These are phyloP conservation scores for Eucalyptus polyanthemos DNA, from an alignment of 345 rosid species.

Conservation along the genomic window DNA sequence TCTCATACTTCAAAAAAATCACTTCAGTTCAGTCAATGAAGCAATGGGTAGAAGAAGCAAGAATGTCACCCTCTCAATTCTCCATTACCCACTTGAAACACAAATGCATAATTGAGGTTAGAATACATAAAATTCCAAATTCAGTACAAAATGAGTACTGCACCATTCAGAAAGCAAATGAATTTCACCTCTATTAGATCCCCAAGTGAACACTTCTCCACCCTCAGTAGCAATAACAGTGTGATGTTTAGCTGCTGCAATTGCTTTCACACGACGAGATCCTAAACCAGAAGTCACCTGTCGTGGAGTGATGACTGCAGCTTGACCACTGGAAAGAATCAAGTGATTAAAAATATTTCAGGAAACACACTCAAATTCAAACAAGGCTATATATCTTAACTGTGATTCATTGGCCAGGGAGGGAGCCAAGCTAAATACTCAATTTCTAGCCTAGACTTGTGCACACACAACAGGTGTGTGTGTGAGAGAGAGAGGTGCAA, in stretches of 20 bases:
- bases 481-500: background rate
- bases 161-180: background rate
- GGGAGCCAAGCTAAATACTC: background rate
- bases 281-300: conserved; percentile 82
- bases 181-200: conserved; percentile 87
- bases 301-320: conserved; percentile 97
- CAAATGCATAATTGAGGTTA: background rate
- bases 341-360: background rate
- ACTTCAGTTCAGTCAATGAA: background rate
- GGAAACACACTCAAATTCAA: background rate
- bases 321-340: conserved; percentile 68
- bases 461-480: background rate
- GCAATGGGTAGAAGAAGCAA: background rate
- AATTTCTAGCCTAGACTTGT: background rate
- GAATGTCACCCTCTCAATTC: background rate
- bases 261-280: conserved; percentile 71
- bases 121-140: background rate
- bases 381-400: background rate
- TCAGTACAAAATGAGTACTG: background rate
- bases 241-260: conserved; percentile 99
- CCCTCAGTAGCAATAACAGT: conserved; percentile 85
- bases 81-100: background rate
- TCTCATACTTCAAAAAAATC: background rate
- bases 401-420: background rate
- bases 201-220: conserved; percentile 95